These are phyloP conservation scores for Mallotus repandus DNA, from an alignment of 441 rosid species.

Conservation along the genomic window DNA sequence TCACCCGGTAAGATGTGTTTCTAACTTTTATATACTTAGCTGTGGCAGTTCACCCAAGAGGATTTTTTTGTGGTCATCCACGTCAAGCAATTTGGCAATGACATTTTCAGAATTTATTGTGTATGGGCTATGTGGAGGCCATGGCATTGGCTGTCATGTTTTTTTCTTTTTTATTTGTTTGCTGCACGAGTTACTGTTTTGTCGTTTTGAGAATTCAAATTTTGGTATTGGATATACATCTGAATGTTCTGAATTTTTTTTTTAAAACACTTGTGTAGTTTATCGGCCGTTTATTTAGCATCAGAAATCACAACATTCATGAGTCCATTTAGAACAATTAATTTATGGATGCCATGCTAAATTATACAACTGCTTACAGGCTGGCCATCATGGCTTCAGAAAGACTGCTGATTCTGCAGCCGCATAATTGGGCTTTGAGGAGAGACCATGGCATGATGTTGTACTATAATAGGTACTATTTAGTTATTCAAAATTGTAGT, in stretches of 20 bases:
- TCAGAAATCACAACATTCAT: not conserved
- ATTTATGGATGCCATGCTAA: slow-evolving; percentile 7
- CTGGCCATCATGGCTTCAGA: slow-evolving; percentile 85
- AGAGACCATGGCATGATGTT: slow-evolving; percentile 89
- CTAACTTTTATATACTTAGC: too few relatives aligned
- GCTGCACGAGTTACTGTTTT: not conserved
- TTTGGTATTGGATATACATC: not conserved
- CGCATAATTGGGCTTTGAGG: slow-evolving; percentile 78
- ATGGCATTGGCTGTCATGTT: not conserved
- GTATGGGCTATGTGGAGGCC: not conserved
- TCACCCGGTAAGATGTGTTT: too few relatives aligned
- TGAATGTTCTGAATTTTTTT: not conserved
- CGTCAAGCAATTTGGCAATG: not conserved
- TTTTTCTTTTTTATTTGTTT: not conserved
- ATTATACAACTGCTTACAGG: slow-evolving; percentile 35
- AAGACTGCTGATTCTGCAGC: slow-evolving; percentile 76
- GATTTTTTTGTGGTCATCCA: not conserved
- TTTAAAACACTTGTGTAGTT: not conserved
- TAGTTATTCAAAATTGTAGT: not conserved
- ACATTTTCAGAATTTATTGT: too few relatives aligned
- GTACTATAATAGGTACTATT: slow-evolving; percentile 60
- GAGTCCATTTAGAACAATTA: not conserved
- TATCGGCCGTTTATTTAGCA: not conserved
- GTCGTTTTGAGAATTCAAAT: not conserved
- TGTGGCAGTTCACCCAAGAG: too few relatives aligned